Conservation (phyloP, 192 early-diverging fungal species). For the Podila minutissima region DNA sequence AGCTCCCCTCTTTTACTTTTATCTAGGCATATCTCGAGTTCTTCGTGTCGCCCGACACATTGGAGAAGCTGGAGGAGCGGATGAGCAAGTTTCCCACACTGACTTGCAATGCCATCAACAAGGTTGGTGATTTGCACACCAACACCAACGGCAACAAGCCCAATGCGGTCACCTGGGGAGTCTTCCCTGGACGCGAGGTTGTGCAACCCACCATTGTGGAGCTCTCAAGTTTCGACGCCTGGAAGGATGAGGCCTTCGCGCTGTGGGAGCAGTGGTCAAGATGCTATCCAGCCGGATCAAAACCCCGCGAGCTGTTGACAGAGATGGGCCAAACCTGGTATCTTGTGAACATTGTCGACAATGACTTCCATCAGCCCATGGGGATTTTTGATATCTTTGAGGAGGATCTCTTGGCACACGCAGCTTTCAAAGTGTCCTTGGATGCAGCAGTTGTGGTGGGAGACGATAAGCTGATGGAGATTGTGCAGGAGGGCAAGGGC, state of each 20-base stretch:
- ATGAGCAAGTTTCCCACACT: constrained; percentile 70
- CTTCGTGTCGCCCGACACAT: constrained; percentile 74
- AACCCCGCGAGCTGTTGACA: constrained; percentile 61
- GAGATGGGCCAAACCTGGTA: constrained; percentile 77
- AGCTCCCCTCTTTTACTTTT: neutral
- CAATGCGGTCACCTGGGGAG: constrained; percentile 97
- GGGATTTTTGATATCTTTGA: constrained; percentile 78
- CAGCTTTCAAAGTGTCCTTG: too few species aligned
- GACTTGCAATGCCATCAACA: constrained; percentile 91
- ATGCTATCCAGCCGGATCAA: constrained; percentile 65
- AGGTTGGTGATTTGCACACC: constrained; percentile 35
- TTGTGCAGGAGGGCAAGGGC: too few species aligned
- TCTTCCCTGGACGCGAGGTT: constrained; percentile 95
- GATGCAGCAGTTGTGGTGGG: too few species aligned
- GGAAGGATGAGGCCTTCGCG: constrained; percentile 95
- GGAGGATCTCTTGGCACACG: constrained; percentile 9
- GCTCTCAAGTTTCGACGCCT: constrained; percentile 83
- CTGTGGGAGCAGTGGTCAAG: constrained; percentile 90
- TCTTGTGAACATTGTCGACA: constrained; percentile 93
- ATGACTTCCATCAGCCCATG: constrained; percentile 78
- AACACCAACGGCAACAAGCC: constrained; percentile 49
- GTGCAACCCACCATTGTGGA: constrained; percentile 95
- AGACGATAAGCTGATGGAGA: too few species aligned
- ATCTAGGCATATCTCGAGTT: constrained; percentile 89
- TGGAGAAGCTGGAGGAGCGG: constrained; percentile 73